A percentile compares a stretch with the other conserved stretches of the same genome.
Conservation (phyloP, 257 asterid genomes). For the Solanum rostratum region DNA sequence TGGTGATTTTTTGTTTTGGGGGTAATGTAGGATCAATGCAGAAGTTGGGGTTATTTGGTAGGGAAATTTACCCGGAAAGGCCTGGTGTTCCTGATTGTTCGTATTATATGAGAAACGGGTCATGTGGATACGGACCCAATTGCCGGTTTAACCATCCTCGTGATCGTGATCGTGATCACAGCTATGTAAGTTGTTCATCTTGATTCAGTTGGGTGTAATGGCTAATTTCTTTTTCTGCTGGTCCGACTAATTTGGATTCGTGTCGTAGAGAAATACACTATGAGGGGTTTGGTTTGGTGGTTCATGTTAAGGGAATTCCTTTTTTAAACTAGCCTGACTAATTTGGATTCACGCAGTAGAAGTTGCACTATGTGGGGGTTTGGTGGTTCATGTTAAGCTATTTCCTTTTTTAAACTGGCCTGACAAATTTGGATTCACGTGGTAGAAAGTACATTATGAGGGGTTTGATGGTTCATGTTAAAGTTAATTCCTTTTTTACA, state of each 20-base stretch:
- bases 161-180: slow-evolving; percentile 40
- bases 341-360: background rate
- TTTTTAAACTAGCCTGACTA: background rate
- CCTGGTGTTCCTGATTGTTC: slow-evolving; percentile 65
- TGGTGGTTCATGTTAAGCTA: background rate
- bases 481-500: background rate
- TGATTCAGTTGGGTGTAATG: background rate
- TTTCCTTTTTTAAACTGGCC: background rate
- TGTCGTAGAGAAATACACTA: background rate
- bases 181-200: slow-evolving; percentile 32
- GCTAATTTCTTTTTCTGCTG: background rate
- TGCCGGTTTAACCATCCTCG: slow-evolving; percentile 86
- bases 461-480: background rate
- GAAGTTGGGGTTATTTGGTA: slow-evolving; percentile 41
- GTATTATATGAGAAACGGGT: slow-evolving; percentile 66
- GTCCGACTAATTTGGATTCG: background rate
- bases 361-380: background rate
- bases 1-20: background rate
- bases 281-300: background rate
- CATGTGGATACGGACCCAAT: slow-evolving; percentile 72
- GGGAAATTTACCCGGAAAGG: slow-evolving; percentile 63
- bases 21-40: slow-evolving; percentile 46
- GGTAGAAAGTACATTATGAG: background rate
- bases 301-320: background rate
- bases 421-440: background rate